A percentile compares a stretch with the other conserved stretches of the same genome.
Evolutionary conservation across 257 asterid species (phyloP).

Genomic region (Salvia splendens): DNA sequence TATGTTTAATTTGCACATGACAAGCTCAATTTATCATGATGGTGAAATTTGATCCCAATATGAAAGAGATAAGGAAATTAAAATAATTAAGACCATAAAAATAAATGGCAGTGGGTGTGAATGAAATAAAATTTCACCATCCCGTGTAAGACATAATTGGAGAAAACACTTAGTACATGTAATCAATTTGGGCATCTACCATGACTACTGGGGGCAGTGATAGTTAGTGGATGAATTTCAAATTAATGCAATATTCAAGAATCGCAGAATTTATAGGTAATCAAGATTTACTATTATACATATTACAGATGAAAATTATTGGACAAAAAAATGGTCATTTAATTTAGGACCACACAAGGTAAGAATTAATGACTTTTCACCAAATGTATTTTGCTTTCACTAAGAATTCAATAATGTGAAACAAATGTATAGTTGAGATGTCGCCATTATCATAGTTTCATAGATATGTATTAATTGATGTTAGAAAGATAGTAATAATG

Average conservation of each 20-base stretch:
- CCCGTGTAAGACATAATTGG: slow-evolving; percentile 12
- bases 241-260: slow-evolving; percentile 33
- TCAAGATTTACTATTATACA: slow-evolving; percentile 9
- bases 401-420: slow-evolving; percentile 31
- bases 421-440: slow-evolving; percentile 30
- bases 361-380: slow-evolving; percentile 34
- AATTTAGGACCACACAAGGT: slow-evolving; percentile 40
- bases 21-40: neutral
- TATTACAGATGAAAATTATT: slow-evolving; percentile 19
- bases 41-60: neutral
- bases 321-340: slow-evolving; percentile 29
- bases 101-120: slow-evolving; percentile 28
- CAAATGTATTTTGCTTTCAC: slow-evolving; percentile 34
- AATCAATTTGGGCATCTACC: slow-evolving; percentile 41
- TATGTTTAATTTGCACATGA: no score
- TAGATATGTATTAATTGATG: slow-evolving; percentile 33
- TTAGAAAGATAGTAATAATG: slow-evolving; percentile 39
- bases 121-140: slow-evolving; percentile 22
- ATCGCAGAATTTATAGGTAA: slow-evolving; percentile 20
- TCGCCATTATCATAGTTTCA: slow-evolving; percentile 33
- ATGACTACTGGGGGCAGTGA: slow-evolving; percentile 34
- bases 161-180: slow-evolving; percentile 18
- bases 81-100: no score
- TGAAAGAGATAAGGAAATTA: no score
- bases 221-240: slow-evolving; percentile 43